phyloP scores from a whole-genome alignment of 2,329 filamentous ascomycete species.

The Colletotrichum higginsianum region DNA sequence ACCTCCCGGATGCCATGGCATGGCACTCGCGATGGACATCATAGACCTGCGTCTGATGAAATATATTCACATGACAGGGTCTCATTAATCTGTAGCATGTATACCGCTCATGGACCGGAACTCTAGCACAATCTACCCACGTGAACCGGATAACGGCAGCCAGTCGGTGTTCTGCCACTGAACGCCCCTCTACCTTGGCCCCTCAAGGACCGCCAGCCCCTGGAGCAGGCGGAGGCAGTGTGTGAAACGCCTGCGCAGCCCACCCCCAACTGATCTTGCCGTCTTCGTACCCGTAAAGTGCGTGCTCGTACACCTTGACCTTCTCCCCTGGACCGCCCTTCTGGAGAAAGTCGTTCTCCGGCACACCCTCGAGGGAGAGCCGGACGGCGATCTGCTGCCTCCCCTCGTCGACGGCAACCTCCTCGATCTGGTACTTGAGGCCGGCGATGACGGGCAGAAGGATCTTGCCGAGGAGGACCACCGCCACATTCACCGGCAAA shows the following conservation, averaged over 20 bases:
- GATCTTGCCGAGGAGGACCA: not conserved
- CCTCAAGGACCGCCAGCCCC: not conserved
- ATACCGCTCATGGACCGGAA: too few relatives aligned
- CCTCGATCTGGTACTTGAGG: slow-evolving; percentile 24
- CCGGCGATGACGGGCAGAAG: slow-evolving; percentile 18
- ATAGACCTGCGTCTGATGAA: too few relatives aligned
- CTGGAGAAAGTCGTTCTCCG: slow-evolving; percentile 22
- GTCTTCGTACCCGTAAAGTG: slow-evolving; percentile 5
- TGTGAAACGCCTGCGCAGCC: slow-evolving; percentile 18
- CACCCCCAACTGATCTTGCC: slow-evolving; percentile 19
- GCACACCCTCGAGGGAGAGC: slow-evolving; percentile 19
- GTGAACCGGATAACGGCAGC: too few relatives aligned
- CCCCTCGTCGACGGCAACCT: slow-evolving; percentile 18
- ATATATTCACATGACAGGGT: too few relatives aligned
- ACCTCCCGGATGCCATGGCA: too few relatives aligned
- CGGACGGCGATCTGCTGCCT: slow-evolving; percentile 28
- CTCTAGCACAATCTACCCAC: too few relatives aligned
- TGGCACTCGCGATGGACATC: too few relatives aligned
- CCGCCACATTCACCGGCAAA: not conserved
- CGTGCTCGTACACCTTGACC: slow-evolving; percentile 18
- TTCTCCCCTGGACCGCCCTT: not conserved
- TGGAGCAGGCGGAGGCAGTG: not conserved
- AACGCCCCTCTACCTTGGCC: not conserved
- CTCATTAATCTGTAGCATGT: too few relatives aligned
- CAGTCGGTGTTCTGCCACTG: too few relatives aligned